Evolutionary conservation across 495 filamentous ascomycete species (phyloP).

Genomic region (Thozetella sp.): DNA sequence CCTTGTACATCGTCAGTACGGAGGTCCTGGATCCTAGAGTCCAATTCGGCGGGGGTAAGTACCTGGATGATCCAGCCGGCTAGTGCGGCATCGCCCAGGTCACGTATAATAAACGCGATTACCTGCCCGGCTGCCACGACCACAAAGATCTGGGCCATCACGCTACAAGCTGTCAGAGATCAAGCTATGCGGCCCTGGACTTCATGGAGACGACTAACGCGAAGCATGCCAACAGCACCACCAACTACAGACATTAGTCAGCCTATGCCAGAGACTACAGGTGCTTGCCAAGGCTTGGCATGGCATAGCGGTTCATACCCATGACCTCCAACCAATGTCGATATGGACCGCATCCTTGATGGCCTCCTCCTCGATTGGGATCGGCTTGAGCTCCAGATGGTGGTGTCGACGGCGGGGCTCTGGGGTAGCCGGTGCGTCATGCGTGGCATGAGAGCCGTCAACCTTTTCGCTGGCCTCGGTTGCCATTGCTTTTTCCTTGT

Average conservation of each 20-base stretch:
- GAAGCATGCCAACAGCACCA: not conserved
- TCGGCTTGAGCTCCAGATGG: no score
- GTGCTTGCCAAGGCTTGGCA: no score
- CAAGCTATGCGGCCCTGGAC: not conserved
- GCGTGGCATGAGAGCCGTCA: no score
- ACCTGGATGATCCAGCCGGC: slow-evolving; percentile 15
- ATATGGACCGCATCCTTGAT: not conserved
- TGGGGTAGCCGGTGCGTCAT: no score
- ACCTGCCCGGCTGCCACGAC: not conserved
- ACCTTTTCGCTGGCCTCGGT: no score
- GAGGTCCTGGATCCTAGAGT: no score
- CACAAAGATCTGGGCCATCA: slow-evolving; percentile 1
- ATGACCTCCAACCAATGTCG: not conserved
- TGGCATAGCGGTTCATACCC: not conserved
- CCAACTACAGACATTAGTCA: not conserved
- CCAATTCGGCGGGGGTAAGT: no score
- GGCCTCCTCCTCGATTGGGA: not conserved
- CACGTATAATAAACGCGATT: not conserved
- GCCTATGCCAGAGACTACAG: no score
- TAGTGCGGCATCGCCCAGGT: not conserved
- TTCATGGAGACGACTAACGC: not conserved
- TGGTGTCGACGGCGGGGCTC: no score
- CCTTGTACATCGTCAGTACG: no score
- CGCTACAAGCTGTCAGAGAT: not conserved
- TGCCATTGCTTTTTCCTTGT: no score